Evolutionary conservation across 768 basidiomycete genomes (phyloP), one percentile per base, ranked within the genome.

Genomic region (Candolleomyces aberdarensis): DNA sequence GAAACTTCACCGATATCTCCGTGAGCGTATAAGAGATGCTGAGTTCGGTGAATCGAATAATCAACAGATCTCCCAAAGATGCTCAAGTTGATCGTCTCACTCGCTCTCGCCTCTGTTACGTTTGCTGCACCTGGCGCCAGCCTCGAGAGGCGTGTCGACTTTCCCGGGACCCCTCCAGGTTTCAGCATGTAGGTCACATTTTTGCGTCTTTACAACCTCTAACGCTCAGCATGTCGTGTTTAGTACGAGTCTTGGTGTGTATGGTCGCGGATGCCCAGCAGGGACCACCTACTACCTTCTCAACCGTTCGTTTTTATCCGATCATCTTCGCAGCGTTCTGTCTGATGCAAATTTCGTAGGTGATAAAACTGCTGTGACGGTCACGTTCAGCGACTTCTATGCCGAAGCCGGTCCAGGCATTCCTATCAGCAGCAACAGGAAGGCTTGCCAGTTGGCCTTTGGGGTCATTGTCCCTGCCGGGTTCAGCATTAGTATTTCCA

Each of bases 401-500:
- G 66, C 69, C 15, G 56, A 66, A 39, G 64, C 62, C 8, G 69
- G 66, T 10, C 67, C 66, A n/a, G 62, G 60, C 19, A 63, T 65
- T 43, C 55, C 66, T 3, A 63, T 66, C 50, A 59, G 57, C 29
- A 49, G 58, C n/a, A 67, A 70, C 61, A 58, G 67, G 29, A 70
- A 67, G 60, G 64, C 64, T 26, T 70, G 69, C 54, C 69, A 67
- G 36, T 48, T 70, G 43, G 66, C 66, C 19, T 36, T 68, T 43
- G 67, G 66, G 15, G 63, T 68, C 26, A 67, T 62, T 32, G 67
- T 68, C 26, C 67, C 65, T 20, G 36, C 65, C 52, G 67, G 67
- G 8, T 66, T 67, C 62, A 61, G 67, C 31, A 67, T 66, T 58
- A 65, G 65, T 29, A 31, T 68, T n/a, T 61, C 66, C 15, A 66